Evolutionary conservation across 352 stramenopile genomes (phyloP), one percentile per base, ranked within the genome.

Genomic region (Hyaloperonospora brassicae): DNA sequence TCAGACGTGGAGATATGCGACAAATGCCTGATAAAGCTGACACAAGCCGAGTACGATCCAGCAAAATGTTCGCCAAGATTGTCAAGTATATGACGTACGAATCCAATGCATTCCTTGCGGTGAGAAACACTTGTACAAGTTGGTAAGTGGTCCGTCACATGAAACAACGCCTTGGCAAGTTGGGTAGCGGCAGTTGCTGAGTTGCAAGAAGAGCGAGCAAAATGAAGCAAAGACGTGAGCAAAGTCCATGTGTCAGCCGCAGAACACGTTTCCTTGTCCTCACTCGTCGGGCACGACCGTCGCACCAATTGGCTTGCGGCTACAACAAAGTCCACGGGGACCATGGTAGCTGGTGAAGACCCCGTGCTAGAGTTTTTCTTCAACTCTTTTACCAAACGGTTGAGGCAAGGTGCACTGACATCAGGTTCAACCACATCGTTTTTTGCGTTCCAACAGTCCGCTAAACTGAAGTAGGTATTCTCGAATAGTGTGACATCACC

Each of bases 211-310:
- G 63, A 53, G 1, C 61, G 56, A 17, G 79, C 44, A 39, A 67
- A 79, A 46, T 86, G 79, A 41, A 87, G 48, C 22, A 87, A 41
- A 1, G 71, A 70, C 35, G 77, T 67, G 5, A 78, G 73, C 1
- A 72, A 23, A 17, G 50, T 53, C 79, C 79, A 89, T 10, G 64
- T 47, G 7, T 68, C 56, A 36, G 62, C 59, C 22, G 52, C 24
- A 48, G 53, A 59, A 42, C 47, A 46, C 24, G 42, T 14, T 0
- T 10, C 23, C 13, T 21, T 21, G 12, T 38, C 27, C 11, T 48
- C 36, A 3, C 40, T 14, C 24, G 54, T 68, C 13, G 57, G 49
- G 30, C 56, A 72, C 8, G 55, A 62, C 12, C 11, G 21, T 40
- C 9, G 47, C 11, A 66, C 22, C 8, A 30, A 39, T 63, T 68